Base-by-base conservation (phyloP, 768 basidiomycete genomes). In the Mrakia frigida region DNA sequence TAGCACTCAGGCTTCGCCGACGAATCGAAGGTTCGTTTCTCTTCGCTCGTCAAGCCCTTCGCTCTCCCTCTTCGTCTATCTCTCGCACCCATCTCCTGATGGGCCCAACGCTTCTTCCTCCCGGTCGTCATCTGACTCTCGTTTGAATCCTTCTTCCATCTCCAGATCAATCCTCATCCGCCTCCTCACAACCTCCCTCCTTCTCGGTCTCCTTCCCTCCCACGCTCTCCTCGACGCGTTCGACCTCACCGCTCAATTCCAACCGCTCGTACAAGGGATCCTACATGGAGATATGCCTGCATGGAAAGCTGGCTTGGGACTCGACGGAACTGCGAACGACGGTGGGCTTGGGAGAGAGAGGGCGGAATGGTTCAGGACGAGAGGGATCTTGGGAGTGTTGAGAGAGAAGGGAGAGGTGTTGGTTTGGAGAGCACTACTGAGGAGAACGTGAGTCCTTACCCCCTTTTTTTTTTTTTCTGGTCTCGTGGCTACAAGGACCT, bases 401-500 rank as follows among this genome's bases (percentile, higher is more conserved):
- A 65, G 60, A n/a, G 77, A 78, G 73, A 78, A 78, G 56, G 77
- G 77, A 25, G 73, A 61, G 35, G 67, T 78, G n/a, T 56, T 78
- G 16, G 73, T 78, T 13, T 74, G 73, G 77, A 59, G 77, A 11
- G 52, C 50, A 7, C 28, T 78, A 43, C 37, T 78, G 41, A 53
- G 73, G 11, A 60, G 69, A 33, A 78, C 77, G 76, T 77, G 39
- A 70, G 75, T 70, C 1, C 9, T 11, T 16, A 16, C 3, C 25
- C n/a, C 41, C n/a, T 21, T 4, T 28, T 11, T 35, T 11, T 28
- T 28, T 31, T 14, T 4, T 10, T 16, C 21, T 21, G 10, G 7
- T 28, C 5, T 1, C 61, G 18, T 9, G 10, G 35, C 11, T n/a
- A 11, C 61, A 16, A 6, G 31, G 23, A 9, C 28, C 7, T 7